phyloP scores from a whole-genome alignment of 176 grass and related monocot species.

The Areca catechu region DNA sequence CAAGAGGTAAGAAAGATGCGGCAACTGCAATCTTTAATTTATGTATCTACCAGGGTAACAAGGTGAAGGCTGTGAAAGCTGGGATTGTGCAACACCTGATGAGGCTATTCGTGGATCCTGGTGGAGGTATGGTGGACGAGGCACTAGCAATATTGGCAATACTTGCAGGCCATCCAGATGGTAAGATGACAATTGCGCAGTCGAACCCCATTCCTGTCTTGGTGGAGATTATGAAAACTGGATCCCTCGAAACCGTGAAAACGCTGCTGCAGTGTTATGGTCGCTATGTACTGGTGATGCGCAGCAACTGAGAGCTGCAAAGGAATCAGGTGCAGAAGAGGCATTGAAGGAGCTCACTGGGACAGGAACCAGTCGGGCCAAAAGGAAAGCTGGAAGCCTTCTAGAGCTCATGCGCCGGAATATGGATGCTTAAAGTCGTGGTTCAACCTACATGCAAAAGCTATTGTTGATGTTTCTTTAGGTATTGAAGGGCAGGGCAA shows the following conservation, averaged over 20 bases:
- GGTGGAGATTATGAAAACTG: slow-evolving; percentile 54
- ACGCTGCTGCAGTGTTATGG: slow-evolving; percentile 60
- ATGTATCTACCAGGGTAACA: slow-evolving; percentile 89
- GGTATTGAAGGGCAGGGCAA: no score
- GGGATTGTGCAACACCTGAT: slow-evolving; percentile 76
- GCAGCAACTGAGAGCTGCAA: slow-evolving; percentile 36
- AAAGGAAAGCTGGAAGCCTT: slow-evolving; percentile 77
- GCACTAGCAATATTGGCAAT: slow-evolving; percentile 73
- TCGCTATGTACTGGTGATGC: slow-evolving; percentile 54
- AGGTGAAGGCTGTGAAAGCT: slow-evolving; percentile 61
- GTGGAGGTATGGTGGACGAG: slow-evolving; percentile 79
- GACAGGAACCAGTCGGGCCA: slow-evolving; percentile 73
- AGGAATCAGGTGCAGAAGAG: slow-evolving; percentile 50
- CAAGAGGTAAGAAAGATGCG: slow-evolving; percentile 94
- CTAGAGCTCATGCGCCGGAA: slow-evolving; percentile 56
- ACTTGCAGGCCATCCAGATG: slow-evolving; percentile 60
- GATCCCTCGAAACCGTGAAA: slow-evolving; percentile 77
- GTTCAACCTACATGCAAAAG: not conserved
- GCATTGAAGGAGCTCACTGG: slow-evolving; percentile 70
- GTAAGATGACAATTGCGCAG: slow-evolving; percentile 42
- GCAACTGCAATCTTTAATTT: slow-evolving; percentile 93
- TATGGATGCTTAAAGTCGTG: slow-evolving; percentile 15
- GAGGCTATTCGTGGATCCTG: slow-evolving; percentile 61
- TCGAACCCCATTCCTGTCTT: slow-evolving; percentile 46
- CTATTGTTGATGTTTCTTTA: no score